These are phyloP conservation scores for Cadophora gregata DNA, from an alignment of 2,329 filamentous ascomycete species.

Conservation along the genomic window DNA sequence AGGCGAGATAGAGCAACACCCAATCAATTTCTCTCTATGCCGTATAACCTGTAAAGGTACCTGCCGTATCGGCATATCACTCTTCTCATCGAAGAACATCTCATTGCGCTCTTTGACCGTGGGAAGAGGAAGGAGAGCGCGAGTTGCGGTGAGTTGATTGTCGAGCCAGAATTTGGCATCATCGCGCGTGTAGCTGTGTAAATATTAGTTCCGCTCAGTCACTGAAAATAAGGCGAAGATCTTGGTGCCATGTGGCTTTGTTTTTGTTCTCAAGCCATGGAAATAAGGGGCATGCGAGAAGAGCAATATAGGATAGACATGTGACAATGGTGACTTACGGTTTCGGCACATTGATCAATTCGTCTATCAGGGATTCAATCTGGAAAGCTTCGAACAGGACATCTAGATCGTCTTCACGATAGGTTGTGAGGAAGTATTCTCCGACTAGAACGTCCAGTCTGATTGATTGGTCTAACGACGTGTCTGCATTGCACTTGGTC, in stretches of 20 bases:
- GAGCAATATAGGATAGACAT: neutral
- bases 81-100: neutral
- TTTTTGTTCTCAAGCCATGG: neutral
- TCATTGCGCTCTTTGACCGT: neutral
- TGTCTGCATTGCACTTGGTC: neutral
- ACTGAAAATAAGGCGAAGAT: neutral
- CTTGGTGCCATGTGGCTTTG: neutral
- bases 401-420: slow-evolving; percentile 3
- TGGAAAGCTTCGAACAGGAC: slow-evolving; percentile 8
- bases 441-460: neutral
- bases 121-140: neutral
- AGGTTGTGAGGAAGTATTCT: slow-evolving; percentile 7
- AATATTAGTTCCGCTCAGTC: neutral
- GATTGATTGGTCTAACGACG: neutral
- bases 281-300: neutral
- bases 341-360: slow-evolving; percentile 11
- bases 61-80: neutral
- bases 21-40: neutral
- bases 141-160: neutral
- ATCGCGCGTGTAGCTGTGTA: neutral
- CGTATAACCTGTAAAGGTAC: slow-evolving; percentile 1
- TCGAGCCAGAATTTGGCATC: neutral
- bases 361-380: neutral
- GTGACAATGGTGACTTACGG: neutral
- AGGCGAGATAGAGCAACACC: slow-evolving; percentile 1